A percentile compares a stretch with the other conserved stretches of the same genome.
Conservation (phyloP, 352 stramenopile genomes). For the Blastocystis sp. region DNA sequence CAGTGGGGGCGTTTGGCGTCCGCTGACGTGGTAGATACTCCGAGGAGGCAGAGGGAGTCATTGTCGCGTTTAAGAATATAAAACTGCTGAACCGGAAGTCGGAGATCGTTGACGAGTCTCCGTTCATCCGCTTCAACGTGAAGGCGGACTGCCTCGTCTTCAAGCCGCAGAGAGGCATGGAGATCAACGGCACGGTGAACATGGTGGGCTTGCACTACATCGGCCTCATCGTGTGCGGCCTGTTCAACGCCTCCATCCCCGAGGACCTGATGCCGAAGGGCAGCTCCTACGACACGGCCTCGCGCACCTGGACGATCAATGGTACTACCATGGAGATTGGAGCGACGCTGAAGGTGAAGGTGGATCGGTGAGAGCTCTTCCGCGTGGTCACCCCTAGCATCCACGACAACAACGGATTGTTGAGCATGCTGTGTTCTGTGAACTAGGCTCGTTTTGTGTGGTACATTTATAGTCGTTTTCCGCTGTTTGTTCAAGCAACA, state of each 20-base stretch:
- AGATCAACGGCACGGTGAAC: constrained; percentile 60
- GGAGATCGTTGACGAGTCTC: constrained; percentile 67
- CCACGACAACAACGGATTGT: constrained; percentile 64
- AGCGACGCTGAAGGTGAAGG: constrained; percentile 27
- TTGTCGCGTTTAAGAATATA: constrained; percentile 64
- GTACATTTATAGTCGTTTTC: constrained; percentile 12
- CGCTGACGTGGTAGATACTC: constrained; percentile 33
- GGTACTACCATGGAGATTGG: constrained; percentile 3
- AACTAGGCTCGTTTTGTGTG: constrained; percentile 12
- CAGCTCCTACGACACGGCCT: constrained; percentile 42
- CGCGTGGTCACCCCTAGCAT: constrained; percentile 15
- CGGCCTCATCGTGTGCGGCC: constrained; percentile 54
- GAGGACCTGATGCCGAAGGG: constrained; percentile 50
- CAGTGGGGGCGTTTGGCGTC: neutral
- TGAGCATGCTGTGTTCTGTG: constrained; percentile 62
- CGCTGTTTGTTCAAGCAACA: neutral
- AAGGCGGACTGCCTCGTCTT: constrained; percentile 66
- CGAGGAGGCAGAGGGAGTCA: constrained; percentile 57
- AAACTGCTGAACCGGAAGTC: constrained; percentile 60
- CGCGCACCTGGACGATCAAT: constrained; percentile 8
- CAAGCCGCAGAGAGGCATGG: constrained; percentile 61
- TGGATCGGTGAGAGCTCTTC: constrained; percentile 27
- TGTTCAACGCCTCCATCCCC: constrained; percentile 68
- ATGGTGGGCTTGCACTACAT: constrained; percentile 59
- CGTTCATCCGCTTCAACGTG: constrained; percentile 68